Evolutionary conservation across 2,329 filamentous ascomycete species (phyloP), one percentile per base, ranked within the genome.

Genomic region (Pseudogymnoascus sp.): DNA sequence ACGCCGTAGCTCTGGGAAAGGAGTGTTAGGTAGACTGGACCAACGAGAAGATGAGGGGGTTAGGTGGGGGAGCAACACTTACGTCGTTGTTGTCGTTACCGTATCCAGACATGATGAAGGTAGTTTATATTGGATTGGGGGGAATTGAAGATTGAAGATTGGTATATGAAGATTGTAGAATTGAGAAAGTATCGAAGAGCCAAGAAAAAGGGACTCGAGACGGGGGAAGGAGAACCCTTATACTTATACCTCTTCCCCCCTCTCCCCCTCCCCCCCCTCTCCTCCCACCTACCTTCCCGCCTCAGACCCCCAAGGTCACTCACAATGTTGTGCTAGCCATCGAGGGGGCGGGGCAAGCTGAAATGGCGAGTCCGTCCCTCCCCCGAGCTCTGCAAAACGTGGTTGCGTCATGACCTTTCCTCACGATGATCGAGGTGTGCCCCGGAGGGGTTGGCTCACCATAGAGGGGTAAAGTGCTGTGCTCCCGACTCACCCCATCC

Each of bases 41-140:
- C 19, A 44, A 40, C n/a, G 38, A 44, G 40, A 23, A 44, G 40
- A 44, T 5, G 40, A 7, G 50, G 21, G 44, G 23, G 21, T 19
- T 31, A 19, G 60, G 23, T 31, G 35, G 50, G 26, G 36, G 17
- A n/a, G 26, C 26, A 33, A 33, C 11, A 64, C 71, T 67, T 69
- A 72, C 71, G 42, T 64, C 62, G 67, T 44, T 23, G 40, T 71
- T 71, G 62, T 70, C 65, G 65, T 71, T 69, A 63, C 71, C 68
- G 68, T 72, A 73, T 66, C 66, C 70, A 69, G 71, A 73, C 71
- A 73, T 73, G 64, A 65, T 71, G 65, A 64, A 40, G 40, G 60
- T 62, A 26, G 63, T 62, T 60, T 11, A n/a, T 19, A 47, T 36
- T 62, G n/a, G 19, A 50, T 42, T 35, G 17, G 31, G 36, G 44